Base-by-base conservation (phyloP, 176 grass and related monocot species). In the Cymbopogon citratus region DNA sequence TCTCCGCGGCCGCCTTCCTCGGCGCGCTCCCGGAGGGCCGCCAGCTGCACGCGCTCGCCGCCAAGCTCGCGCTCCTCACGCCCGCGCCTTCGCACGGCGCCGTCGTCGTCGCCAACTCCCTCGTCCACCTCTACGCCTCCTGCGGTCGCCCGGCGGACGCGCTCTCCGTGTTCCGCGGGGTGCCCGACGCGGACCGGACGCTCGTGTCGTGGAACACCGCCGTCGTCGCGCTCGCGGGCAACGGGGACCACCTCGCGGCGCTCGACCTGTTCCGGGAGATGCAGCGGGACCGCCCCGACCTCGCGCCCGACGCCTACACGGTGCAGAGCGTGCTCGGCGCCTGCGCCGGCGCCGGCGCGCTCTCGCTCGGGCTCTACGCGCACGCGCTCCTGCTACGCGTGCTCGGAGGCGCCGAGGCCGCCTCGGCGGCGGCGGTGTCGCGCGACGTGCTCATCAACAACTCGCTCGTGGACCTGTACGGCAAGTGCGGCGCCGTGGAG, bases 101-200 rank as follows among this genome's bases (percentile, higher is more conserved):
- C 66, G 90, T 91, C 75, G 88, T 93, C 67, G 91, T 91, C 75
- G 79, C 89, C 83, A 99, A 99, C 84, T 93, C 88, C 43, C 87
- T 98, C 63, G 73, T 95, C 75, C 92, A 98, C 71, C 87, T 95
- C 75, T 98, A 98, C 57, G 78, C 95, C 72, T 98, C 95, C 71
- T 98, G 92, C 78, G 87, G 86, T 51, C 82, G 62, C 82, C 78
- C 90, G 4, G 16, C 0, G 5, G 78, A 52, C 40, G 40, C 40
- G 40, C 40, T 41, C 38, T 8, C 40, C 40, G 40, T 11, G 9
- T 40, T 40, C 7, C 38, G 38, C 38, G 0, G 7, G 2, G 38
- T 40, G 0, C 38, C 8, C 7, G 38, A 40, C 7, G 0, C 38
- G 38, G 38, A 40, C 38, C 38, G 7, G 38, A 9, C 38, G 0